Conservation (phyloP, 2,329 filamentous ascomycete species). For the Aspergillus sp. region DNA sequence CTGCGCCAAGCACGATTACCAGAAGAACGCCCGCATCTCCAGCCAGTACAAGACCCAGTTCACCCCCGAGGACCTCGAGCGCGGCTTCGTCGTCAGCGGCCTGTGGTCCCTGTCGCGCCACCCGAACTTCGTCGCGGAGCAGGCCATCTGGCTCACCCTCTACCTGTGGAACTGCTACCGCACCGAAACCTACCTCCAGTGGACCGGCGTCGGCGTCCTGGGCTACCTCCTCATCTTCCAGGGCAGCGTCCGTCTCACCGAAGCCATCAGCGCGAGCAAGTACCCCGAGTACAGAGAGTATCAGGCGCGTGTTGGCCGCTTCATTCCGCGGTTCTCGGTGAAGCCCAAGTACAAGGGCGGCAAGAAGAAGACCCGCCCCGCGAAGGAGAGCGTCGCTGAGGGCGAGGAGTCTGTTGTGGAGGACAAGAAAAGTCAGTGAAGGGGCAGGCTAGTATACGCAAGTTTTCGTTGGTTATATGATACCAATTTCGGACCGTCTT, state of each 20-base stretch:
- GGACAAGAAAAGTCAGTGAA: conserved; percentile 16
- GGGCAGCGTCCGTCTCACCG: conserved; percentile 83
- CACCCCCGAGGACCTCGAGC: conserved; percentile 74
- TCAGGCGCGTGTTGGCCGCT: conserved; percentile 77
- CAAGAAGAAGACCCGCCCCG: conserved; percentile 19
- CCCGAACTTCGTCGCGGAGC: conserved; percentile 92
- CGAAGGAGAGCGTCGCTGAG: conserved; percentile 11
- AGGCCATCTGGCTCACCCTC: conserved; percentile 81
- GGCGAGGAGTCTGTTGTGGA: conserved; percentile 11
- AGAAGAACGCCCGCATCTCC: conserved; percentile 69
- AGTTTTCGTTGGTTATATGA: conserved; percentile 2
- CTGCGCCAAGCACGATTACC: conserved; percentile 73
- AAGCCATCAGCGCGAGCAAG: conserved; percentile 74
- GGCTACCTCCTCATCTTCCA: conserved; percentile 80
- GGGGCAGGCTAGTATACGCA: background rate
- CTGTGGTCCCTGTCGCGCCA: conserved; percentile 88
- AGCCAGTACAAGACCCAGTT: conserved; percentile 50
- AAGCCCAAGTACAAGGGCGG: conserved; percentile 31
- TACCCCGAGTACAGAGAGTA: conserved; percentile 88
- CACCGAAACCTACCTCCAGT: conserved; percentile 71
- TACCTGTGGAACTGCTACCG: conserved; percentile 86
- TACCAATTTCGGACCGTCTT: conserved; percentile 1
- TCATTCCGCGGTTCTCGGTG: conserved; percentile 61
- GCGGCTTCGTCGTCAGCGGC: conserved; percentile 81
- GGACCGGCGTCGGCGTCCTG: conserved; percentile 70